These are phyloP conservation scores for Fusarium sp. DNA, from an alignment of 2,329 filamentous ascomycete genomes.

Conservation along the genomic window DNA sequence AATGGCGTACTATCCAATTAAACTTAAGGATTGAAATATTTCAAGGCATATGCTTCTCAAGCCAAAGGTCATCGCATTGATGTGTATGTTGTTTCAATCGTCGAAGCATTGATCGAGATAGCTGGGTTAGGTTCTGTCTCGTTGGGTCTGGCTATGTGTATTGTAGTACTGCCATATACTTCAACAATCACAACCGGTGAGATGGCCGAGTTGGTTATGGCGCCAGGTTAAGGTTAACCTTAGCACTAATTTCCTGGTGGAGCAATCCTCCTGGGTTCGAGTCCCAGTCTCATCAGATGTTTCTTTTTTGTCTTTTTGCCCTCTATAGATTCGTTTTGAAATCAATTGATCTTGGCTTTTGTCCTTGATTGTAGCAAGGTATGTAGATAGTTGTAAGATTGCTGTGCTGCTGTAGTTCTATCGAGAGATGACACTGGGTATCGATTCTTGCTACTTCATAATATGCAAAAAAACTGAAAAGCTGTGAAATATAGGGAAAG, in stretches of 20 bases:
- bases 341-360: not conserved
- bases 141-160: rapidly evolving
- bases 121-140: not conserved
- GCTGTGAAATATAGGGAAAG: not conserved
- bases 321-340: too few species aligned
- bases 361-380: not conserved
- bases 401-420: not conserved
- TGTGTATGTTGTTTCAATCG: not conserved
- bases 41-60: not conserved
- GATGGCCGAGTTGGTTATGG: slow-evolving; percentile 54
- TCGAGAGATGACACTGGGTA: not conserved
- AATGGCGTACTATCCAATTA: not conserved
- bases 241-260: slow-evolving; percentile 48
- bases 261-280: slow-evolving; percentile 53
- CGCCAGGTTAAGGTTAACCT: slow-evolving; percentile 51
- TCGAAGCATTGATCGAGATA: not conserved
- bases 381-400: not conserved
- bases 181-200: slow-evolving; percentile 38
- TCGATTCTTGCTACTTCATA: too few species aligned
- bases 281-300: slow-evolving; percentile 49
- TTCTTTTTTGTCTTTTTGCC: not conserved
- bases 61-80: not conserved
- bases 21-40: rapidly evolving
- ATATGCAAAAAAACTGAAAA: too few species aligned
- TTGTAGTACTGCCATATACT: rapidly evolving